Conservation (phyloP, 2,329 filamentous ascomycete genomes). For the Botryotinia convoluta region DNA sequence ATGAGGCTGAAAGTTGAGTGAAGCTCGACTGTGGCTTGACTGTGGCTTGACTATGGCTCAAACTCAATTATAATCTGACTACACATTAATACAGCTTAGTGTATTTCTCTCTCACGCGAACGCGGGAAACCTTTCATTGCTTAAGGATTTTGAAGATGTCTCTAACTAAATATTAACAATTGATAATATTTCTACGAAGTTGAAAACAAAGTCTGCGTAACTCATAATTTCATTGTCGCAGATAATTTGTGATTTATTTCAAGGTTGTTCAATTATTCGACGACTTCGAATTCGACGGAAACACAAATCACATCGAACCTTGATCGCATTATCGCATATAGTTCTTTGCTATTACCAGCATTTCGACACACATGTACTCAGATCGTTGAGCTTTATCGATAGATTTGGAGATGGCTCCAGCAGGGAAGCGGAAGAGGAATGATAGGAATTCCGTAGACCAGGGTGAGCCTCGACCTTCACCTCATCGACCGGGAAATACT, state of each 20-base stretch:
- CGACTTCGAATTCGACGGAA: neutral
- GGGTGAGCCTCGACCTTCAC: conserved; percentile 53
- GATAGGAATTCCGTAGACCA: conserved; percentile 41
- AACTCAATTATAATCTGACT: neutral
- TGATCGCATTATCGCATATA: neutral
- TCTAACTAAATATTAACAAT: neutral
- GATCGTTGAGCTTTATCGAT: conserved; percentile 26
- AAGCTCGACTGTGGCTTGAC: neutral
- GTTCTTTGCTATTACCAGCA: neutral
- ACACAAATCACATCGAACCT: neutral
- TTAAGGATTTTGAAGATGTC: neutral
- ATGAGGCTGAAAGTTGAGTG: neutral
- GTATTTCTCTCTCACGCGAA: conserved; percentile 14
- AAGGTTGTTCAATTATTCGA: neutral
- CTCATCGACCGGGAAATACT: conserved; percentile 60
- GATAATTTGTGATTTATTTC: neutral
- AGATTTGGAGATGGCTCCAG: conserved; percentile 36
- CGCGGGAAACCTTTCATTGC: conserved; percentile 21
- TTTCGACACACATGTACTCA: conserved; percentile 32
- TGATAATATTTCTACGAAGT: neutral
- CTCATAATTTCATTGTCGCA: neutral
- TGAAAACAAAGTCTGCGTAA: neutral
- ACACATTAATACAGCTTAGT: conserved; percentile 14
- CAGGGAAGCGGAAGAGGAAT: conserved; percentile 39
- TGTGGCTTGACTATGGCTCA: neutral